Base-by-base conservation (phyloP, 805 yeast species). In the Pichia pseudocactophila region DNA sequence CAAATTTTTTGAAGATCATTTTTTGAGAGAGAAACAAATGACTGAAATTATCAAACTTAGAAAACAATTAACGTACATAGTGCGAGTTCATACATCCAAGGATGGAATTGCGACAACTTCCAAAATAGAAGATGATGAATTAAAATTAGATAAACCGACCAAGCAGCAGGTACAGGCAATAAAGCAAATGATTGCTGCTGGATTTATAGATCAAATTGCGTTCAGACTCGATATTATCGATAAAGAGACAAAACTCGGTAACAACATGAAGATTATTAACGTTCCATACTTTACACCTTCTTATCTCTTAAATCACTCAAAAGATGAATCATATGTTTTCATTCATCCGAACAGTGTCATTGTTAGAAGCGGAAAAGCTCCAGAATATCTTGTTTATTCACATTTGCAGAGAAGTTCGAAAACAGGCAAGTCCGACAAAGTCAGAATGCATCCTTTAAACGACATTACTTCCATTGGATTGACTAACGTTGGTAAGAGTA, bases 101-200 rank as follows among this genome's bases (percentile, higher is more conserved):
- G 87, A 82, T 45, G 68, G 67, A 20, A 69, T 80, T 47, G 86
- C 83, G 1, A 66, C 63, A 1, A 57, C 65, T 3, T 67, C 68
- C 7, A 62, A 54, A 4, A 47, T 56, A 3, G 67, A 61, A 9
- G 58, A 61, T 12, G 58, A 61, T 10, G 76, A 72, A 12, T 50
- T 77, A 51, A 76, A 70, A 55, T 62, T 84, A n/a, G 74, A 69
- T 0, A 74, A 82, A 7, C 97, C 97, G 1, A 63, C 71, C 8
- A 73, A 75, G 30, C 57, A 63, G 6, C 98, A 92, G 63, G 57
- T 87, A 5, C 73, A 77, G 41, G 82, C 92, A 0, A 62, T 92
- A 48, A 89, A 87, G 55, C 99, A 92, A 62, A 89, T 92, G 78
- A 69, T 90, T 3, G 76, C 96, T 6, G 81, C 97, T 0, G 98